phyloP scores from a whole-genome alignment of 495 filamentous ascomycete genomes.

The Collariella sp. region DNA sequence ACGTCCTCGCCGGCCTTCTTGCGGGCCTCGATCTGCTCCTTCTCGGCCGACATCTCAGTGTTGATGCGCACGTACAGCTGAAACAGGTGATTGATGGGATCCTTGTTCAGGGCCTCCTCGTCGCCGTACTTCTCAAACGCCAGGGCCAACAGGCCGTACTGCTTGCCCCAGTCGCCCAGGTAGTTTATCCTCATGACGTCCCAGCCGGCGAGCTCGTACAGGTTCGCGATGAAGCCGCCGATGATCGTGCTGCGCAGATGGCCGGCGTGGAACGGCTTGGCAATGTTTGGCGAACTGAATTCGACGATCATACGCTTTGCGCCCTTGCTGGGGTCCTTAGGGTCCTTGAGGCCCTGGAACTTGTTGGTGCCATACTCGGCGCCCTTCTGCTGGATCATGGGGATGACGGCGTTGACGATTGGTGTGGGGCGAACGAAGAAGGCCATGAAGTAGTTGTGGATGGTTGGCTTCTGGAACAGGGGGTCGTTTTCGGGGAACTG shows the following conservation, averaged over 20 bases:
- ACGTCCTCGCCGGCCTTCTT: constrained; percentile 46
- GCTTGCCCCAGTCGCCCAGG: constrained; percentile 61
- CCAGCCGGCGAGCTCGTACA: constrained; percentile 53
- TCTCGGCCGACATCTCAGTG: constrained; percentile 46
- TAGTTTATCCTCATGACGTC: constrained; percentile 58
- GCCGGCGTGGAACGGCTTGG: constrained; percentile 60
- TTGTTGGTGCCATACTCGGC: constrained; percentile 57
- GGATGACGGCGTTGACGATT: constrained; percentile 53
- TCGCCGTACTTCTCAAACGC: constrained; percentile 52
- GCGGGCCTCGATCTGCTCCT: constrained; percentile 41
- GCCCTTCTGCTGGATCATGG: constrained; percentile 53
- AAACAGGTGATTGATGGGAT: constrained; percentile 58
- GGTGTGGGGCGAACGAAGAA: constrained; percentile 68
- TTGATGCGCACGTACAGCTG: constrained; percentile 58
- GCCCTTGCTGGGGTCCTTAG: constrained; percentile 59
- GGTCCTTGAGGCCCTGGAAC: constrained; percentile 58
- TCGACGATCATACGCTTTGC: constrained; percentile 57
- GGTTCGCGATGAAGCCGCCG: constrained; percentile 53
- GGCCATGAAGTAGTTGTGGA: constrained; percentile 58
- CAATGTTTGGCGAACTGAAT: constrained; percentile 56
- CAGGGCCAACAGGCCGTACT: constrained; percentile 53
- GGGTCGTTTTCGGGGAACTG: constrained; percentile 67
- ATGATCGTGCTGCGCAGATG: constrained; percentile 62
- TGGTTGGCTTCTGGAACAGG: constrained; percentile 58
- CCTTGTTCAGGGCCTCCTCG: constrained; percentile 46